Percentiles rank a stretch among this genome's conserved stretches.
Evolutionary conservation across 2,329 filamentous ascomycete genomes (phyloP).

Genomic region (Seiridium cupressi): DNA sequence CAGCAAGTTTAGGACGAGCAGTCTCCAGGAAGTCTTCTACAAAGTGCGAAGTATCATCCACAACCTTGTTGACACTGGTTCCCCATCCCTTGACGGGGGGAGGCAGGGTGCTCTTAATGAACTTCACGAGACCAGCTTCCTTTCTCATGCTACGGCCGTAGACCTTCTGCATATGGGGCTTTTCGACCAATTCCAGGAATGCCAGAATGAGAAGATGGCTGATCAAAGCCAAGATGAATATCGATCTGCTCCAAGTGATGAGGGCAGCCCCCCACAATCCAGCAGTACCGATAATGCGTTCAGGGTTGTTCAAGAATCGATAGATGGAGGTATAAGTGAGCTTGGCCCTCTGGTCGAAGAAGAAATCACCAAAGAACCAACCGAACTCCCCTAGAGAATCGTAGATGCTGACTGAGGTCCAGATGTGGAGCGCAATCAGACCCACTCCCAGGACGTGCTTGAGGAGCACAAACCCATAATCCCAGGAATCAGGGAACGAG

Average conservation of each 20-base stretch:
- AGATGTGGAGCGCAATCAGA: constrained; percentile 82
- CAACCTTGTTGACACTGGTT: constrained; percentile 80
- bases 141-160: constrained; percentile 82
- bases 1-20: constrained; percentile 80
- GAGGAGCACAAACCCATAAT: constrained; percentile 78
- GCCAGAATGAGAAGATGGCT: constrained; percentile 82
- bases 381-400: constrained; percentile 96
- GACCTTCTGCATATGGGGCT: constrained; percentile 97
- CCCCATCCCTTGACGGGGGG: constrained; percentile 80
- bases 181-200: constrained; percentile 91
- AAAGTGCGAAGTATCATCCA: constrained; percentile 83
- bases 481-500: constrained; percentile 80
- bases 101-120: constrained; percentile 82
- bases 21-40: constrained; percentile 88
- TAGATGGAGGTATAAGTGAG: constrained; percentile 97
- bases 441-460: constrained; percentile 82
- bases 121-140: constrained; percentile 90
- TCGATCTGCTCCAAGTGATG: constrained; percentile 83
- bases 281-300: constrained; percentile 87
- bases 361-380: constrained; percentile 99
- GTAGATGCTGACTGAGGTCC: constrained; percentile 92
- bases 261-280: constrained; percentile 95
- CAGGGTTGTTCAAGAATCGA: constrained; percentile 95
- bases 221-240: constrained; percentile 82
- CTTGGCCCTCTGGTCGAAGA: constrained; percentile 86